These are phyloP conservation scores for Melaleuca alternifolia DNA, from an alignment of 345 rosid species.

Conservation along the genomic window DNA sequence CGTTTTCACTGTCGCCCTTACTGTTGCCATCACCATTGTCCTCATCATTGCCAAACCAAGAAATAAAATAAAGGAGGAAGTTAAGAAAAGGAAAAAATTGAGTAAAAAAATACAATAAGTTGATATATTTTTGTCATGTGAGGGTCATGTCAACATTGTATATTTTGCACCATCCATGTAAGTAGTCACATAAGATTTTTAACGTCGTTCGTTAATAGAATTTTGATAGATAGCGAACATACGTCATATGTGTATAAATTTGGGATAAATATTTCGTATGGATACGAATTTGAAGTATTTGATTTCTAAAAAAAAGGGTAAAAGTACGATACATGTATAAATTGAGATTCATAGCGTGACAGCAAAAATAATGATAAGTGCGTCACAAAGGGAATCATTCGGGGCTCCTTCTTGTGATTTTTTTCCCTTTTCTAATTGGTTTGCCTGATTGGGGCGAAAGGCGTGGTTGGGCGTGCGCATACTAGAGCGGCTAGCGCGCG, in stretches of 20 bases:
- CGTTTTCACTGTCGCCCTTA: not conserved
- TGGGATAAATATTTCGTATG: no score
- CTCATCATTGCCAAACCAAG: not conserved
- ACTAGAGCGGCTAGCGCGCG: not conserved
- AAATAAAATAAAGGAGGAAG: not conserved
- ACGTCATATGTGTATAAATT: no score
- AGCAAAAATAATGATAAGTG: no score
- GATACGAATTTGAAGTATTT: no score
- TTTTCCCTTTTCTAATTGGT: not conserved
- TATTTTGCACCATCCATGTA: not conserved
- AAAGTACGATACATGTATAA: no score
- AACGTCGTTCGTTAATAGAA: accelerated
- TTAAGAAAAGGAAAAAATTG: no score
- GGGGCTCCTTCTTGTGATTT: no score
- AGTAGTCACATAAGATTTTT: not conserved
- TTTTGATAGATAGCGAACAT: no score
- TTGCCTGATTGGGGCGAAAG: not conserved
- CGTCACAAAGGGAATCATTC: no score
- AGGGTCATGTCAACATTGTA: not conserved
- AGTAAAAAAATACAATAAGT: not conserved
- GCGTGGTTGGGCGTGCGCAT: not conserved
- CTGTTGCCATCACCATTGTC: not conserved
- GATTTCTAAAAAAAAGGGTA: no score
- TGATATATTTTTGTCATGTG: no score
- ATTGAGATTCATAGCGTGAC: no score